phyloP scores from a whole-genome alignment of 2,329 filamentous ascomycete species.

The Stemphylium vesicarium region DNA sequence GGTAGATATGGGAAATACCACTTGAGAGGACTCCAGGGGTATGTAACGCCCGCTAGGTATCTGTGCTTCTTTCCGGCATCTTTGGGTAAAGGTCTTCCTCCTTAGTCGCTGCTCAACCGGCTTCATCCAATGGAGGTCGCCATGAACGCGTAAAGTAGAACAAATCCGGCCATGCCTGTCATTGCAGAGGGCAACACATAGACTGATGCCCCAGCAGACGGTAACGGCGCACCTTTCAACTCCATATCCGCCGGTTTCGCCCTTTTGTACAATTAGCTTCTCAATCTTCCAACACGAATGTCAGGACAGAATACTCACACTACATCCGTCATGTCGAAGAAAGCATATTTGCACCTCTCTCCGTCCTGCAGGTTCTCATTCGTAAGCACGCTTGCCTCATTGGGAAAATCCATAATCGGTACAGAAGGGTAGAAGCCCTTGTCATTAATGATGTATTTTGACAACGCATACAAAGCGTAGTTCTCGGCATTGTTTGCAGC shows the following conservation, averaged over 20 bases:
- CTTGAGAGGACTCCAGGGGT: too few relatives aligned
- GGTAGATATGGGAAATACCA: too few relatives aligned
- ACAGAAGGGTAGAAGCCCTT: slow-evolving; percentile 40
- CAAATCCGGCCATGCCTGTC: slow-evolving; percentile 8
- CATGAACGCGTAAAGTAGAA: slow-evolving; percentile 9
- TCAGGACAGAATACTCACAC: slow-evolving; percentile 24
- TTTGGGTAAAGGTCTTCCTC: too few relatives aligned
- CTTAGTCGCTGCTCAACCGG: too few relatives aligned
- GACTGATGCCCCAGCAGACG: slow-evolving; percentile 21
- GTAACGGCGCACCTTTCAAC: slow-evolving; percentile 28
- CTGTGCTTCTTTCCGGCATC: too few relatives aligned
- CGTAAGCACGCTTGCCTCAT: slow-evolving; percentile 38
- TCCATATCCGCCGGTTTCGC: slow-evolving; percentile 22
- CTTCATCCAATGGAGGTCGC: slow-evolving; percentile 24
- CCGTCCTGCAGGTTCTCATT: slow-evolving; percentile 44
- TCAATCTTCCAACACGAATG: not conserved
- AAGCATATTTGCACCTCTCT: slow-evolving; percentile 36
- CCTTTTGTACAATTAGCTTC: slow-evolving; percentile 7
- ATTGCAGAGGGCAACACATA: slow-evolving; percentile 4
- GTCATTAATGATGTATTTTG: slow-evolving; percentile 37
- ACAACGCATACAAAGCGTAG: slow-evolving; percentile 43
- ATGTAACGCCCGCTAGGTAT: too few relatives aligned
- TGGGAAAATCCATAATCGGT: slow-evolving; percentile 41
- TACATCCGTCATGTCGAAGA: slow-evolving; percentile 38
- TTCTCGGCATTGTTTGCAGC: slow-evolving; percentile 45